These are phyloP conservation scores for Cystobasidium onofrii DNA, from an alignment of 768 basidiomycete genomes.

Conservation along the genomic window DNA sequence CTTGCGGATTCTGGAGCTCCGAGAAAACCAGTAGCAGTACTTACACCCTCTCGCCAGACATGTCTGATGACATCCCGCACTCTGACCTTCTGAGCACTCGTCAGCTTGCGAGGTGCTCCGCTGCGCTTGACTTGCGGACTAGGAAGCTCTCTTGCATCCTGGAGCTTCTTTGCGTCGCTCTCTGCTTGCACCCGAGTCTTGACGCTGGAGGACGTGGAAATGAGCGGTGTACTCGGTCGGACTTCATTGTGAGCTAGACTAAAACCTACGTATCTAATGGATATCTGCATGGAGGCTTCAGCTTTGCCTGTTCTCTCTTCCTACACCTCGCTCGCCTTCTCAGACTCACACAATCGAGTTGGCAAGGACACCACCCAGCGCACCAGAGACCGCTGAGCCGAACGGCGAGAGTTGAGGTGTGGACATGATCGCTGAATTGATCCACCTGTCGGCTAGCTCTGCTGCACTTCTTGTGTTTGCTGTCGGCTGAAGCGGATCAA, in stretches of 20 bases:
- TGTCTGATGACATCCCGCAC: conserved; percentile 60
- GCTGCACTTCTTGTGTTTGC: no score
- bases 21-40: background rate
- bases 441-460: background rate
- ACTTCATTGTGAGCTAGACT: no score
- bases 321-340: no score
- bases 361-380: conserved; percentile 84
- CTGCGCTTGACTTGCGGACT: conserved; percentile 50
- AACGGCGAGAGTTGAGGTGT: conserved; percentile 61
- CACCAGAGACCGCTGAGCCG: conserved; percentile 82
- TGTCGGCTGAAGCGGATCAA: no score
- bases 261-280: conserved; percentile 87
- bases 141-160: conserved; percentile 9
- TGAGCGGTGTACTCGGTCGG: no score
- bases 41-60: conserved; percentile 58
- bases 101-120: conserved; percentile 48
- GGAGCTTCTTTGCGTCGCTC: conserved; percentile 12
- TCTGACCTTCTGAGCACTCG: conserved; percentile 46
- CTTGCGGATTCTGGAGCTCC: background rate
- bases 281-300: conserved; percentile 54
- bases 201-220: conserved; percentile 52
- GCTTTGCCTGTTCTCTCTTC: background rate
- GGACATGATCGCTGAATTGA: background rate
- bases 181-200: conserved; percentile 91
- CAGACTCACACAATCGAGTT: conserved; percentile 62